These are phyloP conservation scores for Phytophthora pinifolia DNA, from an alignment of 352 stramenopile species.

Conservation along the genomic window DNA sequence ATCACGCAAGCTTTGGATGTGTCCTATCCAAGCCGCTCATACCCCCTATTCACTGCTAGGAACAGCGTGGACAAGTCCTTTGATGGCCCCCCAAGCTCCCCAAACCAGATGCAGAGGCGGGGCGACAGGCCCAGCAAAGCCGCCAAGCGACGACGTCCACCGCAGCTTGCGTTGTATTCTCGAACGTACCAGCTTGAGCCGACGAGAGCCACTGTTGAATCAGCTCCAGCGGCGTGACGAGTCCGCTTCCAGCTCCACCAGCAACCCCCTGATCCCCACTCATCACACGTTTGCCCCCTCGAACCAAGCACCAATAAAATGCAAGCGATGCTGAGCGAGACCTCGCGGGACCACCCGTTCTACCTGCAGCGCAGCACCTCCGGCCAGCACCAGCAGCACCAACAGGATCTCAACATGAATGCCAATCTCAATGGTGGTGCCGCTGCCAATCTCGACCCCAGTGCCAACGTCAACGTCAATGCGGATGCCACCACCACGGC, in stretches of 20 bases:
- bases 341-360: constrained; percentile 30
- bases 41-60: constrained; percentile 19
- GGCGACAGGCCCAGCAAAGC: constrained; percentile 16
- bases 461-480: constrained; percentile 28
- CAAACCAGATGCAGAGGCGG: constrained; percentile 28
- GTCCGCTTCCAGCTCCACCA: constrained; percentile 10
- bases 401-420: constrained; percentile 23
- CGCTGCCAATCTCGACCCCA: constrained; percentile 26
- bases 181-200: constrained; percentile 33
- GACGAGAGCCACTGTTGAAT: constrained; percentile 37
- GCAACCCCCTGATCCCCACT: not conserved
- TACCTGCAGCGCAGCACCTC: constrained; percentile 35
- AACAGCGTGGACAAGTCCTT: constrained; percentile 34
- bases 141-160: constrained; percentile 8
- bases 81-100: constrained; percentile 27
- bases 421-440: constrained; percentile 32
- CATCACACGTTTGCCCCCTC: not conserved
- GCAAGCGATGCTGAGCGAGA: constrained; percentile 41
- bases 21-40: constrained; percentile 21
- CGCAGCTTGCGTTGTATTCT: constrained; percentile 29
- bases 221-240: constrained; percentile 21
- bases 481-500: not conserved
- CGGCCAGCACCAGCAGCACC: constrained; percentile 10
- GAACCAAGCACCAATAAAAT: constrained; percentile 22
- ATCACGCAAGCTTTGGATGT: constrained; percentile 37